These are phyloP conservation scores for Aschersonia sp. DNA, from an alignment of 2,329 filamentous ascomycete species.

Conservation along the genomic window DNA sequence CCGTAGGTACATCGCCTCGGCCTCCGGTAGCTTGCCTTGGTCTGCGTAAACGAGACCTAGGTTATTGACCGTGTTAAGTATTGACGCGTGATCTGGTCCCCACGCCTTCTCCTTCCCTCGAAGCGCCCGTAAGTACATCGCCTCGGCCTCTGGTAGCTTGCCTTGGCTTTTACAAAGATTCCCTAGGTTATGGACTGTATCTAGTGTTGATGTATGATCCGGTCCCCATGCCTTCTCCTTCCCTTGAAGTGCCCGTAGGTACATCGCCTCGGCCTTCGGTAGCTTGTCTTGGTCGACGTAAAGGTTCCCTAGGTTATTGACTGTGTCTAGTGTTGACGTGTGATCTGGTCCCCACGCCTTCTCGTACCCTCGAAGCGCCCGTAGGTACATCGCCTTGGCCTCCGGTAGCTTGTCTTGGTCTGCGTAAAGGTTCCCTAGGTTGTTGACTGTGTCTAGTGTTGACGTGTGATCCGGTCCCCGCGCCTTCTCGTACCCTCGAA, in stretches of 20 bases:
- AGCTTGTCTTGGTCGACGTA: background rate
- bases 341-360: background rate
- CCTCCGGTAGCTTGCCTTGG: constrained; percentile 9
- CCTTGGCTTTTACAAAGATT: constrained; percentile 9
- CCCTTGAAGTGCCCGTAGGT: background rate
- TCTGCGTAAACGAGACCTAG: constrained; percentile 9
- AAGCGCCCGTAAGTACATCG: constrained; percentile 9
- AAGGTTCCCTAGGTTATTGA: background rate
- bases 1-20: constrained; percentile 4
- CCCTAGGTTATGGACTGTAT: constrained; percentile 5
- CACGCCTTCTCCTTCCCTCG: constrained; percentile 8
- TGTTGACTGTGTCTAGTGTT: background rate
- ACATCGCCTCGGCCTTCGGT: background rate
- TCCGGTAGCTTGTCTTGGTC: background rate
- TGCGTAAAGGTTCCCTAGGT: background rate
- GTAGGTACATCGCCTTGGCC: background rate
- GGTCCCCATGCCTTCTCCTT: background rate
- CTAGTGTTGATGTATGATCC: background rate
- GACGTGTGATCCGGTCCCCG: background rate
- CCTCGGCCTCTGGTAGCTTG: constrained; percentile 11
- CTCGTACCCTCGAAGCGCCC: background rate
- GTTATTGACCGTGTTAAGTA: background rate
- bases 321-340: background rate
- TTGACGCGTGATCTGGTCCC: constrained; percentile 2
- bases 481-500: background rate